These are phyloP conservation scores for Chaetomium fimeti DNA, from an alignment of 495 filamentous ascomycete species.

Conservation along the genomic window DNA sequence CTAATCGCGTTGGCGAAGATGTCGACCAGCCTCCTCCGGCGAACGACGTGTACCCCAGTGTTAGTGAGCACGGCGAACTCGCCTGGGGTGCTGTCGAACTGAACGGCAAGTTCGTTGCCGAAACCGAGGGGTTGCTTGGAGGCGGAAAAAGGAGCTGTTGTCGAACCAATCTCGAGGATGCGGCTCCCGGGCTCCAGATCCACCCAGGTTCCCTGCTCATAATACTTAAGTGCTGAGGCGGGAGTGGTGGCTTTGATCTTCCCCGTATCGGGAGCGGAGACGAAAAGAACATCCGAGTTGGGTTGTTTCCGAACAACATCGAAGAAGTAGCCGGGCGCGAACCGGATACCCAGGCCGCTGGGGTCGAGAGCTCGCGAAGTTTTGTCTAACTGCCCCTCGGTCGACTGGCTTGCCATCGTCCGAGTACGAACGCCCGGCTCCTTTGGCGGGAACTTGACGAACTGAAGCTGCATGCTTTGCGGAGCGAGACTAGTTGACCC, in stretches of 20 bases:
- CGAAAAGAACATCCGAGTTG: constrained; percentile 66
- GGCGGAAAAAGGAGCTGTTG: constrained; percentile 67
- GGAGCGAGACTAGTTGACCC: constrained; percentile 63
- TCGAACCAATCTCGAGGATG: constrained; percentile 72
- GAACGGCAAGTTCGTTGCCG: constrained; percentile 90
- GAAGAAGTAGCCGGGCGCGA: constrained; percentile 87
- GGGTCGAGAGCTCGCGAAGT: constrained; percentile 49
- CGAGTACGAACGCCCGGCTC: constrained; percentile 27
- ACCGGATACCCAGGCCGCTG: constrained; percentile 61
- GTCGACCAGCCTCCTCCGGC: constrained; percentile 82
- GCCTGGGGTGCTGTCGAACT: constrained; percentile 76
- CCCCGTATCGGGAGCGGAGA: constrained; percentile 83
- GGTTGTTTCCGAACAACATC: constrained; percentile 64
- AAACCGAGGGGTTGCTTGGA: constrained; percentile 72
- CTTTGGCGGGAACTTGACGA: constrained; percentile 84
- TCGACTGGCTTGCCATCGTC: constrained; percentile 16
- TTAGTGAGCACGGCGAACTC: constrained; percentile 92
- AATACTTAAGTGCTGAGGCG: constrained; percentile 52
- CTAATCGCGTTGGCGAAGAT: constrained; percentile 82
- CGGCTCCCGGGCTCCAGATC: constrained; percentile 57
- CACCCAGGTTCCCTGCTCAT: constrained; percentile 75
- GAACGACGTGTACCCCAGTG: constrained; percentile 78
- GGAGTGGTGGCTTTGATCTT: constrained; percentile 61
- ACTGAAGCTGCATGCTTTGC: constrained; percentile 94
- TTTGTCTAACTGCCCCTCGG: constrained; percentile 41